Base-by-base conservation (phyloP, 331 rosid species). In the Quercus phellos region DNA sequence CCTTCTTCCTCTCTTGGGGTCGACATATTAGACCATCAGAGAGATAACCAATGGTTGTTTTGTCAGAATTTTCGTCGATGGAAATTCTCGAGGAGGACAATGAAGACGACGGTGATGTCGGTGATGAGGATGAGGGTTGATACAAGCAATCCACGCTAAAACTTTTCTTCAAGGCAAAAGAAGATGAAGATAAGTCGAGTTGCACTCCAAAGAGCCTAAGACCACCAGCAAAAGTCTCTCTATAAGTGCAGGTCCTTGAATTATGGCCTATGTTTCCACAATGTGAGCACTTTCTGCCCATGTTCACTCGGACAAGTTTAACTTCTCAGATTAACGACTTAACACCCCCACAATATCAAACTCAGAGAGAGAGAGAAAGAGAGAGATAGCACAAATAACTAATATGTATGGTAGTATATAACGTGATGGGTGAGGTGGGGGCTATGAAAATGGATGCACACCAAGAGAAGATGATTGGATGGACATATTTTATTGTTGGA, bases 241-340 rank as follows among this genome's bases (percentile, higher is more conserved):
- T 89, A 46, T 70, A 64, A 58, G 90, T 63, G 78, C 99, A 94
- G 4, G 99, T 94, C 58, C 99, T 94, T 6, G 99, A 94, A 82
- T 94, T 94, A 72, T 94, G 99, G 50, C 99, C 99, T 30, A 88
- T 84, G 85, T 87, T 90, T 68, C 98, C 97, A 90, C 99, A 94
- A 87, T 94, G 99, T 72, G 99, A 92, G 77, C 99, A 94, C 82
- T 94, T 94, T 71, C 99, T 90, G 1, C 89, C 98, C 99, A 94
- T 94, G 74, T 76, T 79, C 70, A 56, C 79, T 59, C 55, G 32
- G 58, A 54, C 81, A 74, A 29, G 51, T 30, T 55, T 35, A 24
- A 29, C 18, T 73, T 71, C 77, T 77, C 79, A 27, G 38, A 68
- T 54, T 34, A 68, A 79, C 42, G 18, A 74, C 59, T 79, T 79